phyloP scores from a whole-genome alignment of 192 early-diverging fungal genomes.

The Pilobolus umbonatus region DNA sequence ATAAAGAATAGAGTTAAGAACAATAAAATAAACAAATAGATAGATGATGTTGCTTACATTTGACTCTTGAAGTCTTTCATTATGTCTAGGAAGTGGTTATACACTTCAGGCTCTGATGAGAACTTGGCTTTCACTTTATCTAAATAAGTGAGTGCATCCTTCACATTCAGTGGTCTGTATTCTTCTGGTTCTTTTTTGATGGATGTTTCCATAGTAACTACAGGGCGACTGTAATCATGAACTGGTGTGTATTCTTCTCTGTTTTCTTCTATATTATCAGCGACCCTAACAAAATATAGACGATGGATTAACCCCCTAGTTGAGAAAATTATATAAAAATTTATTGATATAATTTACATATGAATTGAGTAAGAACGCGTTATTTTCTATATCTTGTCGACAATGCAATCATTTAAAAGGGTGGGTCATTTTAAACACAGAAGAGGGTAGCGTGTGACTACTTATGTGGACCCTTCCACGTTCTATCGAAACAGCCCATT shows the following conservation, averaged over 20 bases:
- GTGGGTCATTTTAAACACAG: neutral
- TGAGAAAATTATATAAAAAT: neutral
- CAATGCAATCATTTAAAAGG: neutral
- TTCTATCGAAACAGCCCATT: no score
- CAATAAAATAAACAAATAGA: constrained; percentile 31
- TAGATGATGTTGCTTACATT: constrained; percentile 41
- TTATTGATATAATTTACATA: neutral
- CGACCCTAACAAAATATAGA: neutral
- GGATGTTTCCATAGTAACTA: neutral
- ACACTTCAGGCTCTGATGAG: constrained; percentile 82
- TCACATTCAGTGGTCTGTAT: constrained; percentile 69
- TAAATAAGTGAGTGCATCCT: constrained; percentile 90
- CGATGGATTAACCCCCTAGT: no score
- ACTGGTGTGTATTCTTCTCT: neutral
- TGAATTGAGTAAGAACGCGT: no score
- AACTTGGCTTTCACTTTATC: constrained; percentile 93
- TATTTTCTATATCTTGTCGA: no score
- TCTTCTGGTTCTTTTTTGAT: no score
- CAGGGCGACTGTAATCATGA: neutral
- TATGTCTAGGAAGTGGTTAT: constrained; percentile 93
- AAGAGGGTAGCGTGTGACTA: neutral
- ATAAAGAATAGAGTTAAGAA: neutral
- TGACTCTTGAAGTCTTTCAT: constrained; percentile 99
- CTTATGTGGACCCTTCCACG: no score
- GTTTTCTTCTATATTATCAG: neutral